phyloP scores from a whole-genome alignment of 352 stramenopile genomes.

The Pythium periplocum region DNA sequence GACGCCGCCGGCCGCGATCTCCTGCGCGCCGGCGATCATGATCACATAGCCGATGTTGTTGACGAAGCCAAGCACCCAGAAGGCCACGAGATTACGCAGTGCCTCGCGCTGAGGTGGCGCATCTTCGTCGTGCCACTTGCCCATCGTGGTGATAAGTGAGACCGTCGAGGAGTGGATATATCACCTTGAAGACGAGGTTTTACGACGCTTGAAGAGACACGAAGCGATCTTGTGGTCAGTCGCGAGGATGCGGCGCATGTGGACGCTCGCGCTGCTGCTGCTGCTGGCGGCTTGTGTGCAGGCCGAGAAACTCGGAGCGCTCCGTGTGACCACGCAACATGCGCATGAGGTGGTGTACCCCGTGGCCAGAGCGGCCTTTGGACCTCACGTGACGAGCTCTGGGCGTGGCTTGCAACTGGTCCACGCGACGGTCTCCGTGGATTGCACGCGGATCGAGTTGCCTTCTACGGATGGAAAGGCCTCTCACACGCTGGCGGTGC shows the following conservation, averaged over 20 bases:
- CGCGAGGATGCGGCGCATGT: neutral
- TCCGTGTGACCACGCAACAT: slow-evolving; percentile 1
- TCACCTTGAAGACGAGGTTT: slow-evolving; percentile 18
- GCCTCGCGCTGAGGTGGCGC: slow-evolving; percentile 18
- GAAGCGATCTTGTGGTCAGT: neutral
- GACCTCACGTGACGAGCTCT: neutral
- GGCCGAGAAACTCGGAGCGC: slow-evolving; percentile 10
- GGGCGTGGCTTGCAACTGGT: slow-evolving; percentile 7
- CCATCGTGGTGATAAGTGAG: no score
- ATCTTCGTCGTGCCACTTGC: neutral
- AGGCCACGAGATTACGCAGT: slow-evolving; percentile 69
- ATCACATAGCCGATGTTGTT: slow-evolving; percentile 94
- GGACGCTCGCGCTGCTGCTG: neutral
- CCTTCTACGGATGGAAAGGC: neutral
- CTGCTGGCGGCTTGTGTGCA: neutral
- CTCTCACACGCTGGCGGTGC: slow-evolving; percentile 17
- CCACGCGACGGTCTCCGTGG: slow-evolving; percentile 5
- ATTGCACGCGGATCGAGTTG: slow-evolving; percentile 6
- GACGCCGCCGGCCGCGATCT: slow-evolving; percentile 88
- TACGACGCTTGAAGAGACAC: slow-evolving; percentile 1
- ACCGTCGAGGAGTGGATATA: neutral
- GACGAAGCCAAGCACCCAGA: slow-evolving; percentile 90
- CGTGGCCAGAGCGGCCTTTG: slow-evolving; percentile 15
- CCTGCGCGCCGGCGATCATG: slow-evolving; percentile 93
- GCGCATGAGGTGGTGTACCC: slow-evolving; percentile 1